These are phyloP conservation scores for Rhizophora mangle DNA, from an alignment of 345 rosid species.

Conservation along the genomic window DNA sequence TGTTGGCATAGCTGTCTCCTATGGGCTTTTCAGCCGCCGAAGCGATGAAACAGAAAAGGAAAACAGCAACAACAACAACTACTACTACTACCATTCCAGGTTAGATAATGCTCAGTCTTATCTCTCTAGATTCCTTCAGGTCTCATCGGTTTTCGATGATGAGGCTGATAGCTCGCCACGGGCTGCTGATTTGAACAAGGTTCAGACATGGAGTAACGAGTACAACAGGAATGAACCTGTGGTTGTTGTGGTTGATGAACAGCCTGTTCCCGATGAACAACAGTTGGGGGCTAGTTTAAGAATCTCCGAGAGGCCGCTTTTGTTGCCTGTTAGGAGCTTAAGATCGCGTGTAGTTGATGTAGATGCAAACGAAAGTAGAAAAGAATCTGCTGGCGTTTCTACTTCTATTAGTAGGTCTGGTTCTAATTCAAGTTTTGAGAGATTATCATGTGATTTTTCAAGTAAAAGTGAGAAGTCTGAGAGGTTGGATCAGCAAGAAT, in stretches of 20 bases:
- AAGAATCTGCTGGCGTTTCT: conserved; percentile 20
- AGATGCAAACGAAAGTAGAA: conserved; percentile 20
- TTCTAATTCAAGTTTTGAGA: conserved; percentile 35
- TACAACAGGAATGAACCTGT: conserved; percentile 57
- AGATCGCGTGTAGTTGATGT: conserved; percentile 47
- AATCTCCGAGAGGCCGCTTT: conserved; percentile 59
- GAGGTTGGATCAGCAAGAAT: conserved; percentile 24
- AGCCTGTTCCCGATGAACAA: conserved; percentile 33
- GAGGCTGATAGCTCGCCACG: conserved; percentile 39
- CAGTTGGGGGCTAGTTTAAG: conserved; percentile 33
- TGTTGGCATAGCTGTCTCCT: conserved; percentile 97
- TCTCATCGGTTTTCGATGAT: conserved; percentile 82
- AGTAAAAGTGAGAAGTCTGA: conserved; percentile 21
- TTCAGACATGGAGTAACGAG: conserved; percentile 77
- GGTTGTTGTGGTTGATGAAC: conserved; percentile 45
- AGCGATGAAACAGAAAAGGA: conserved; percentile 50
- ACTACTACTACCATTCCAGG: conserved; percentile 23
- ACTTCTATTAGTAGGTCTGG: conserved; percentile 29
- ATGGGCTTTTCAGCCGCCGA: conserved; percentile 79
- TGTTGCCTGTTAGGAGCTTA: conserved; percentile 84
- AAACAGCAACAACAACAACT: conserved; percentile 5
- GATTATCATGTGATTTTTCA: conserved; percentile 32
- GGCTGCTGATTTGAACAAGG: conserved; percentile 40
- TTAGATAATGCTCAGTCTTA: conserved; percentile 60
- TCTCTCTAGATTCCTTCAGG: conserved; percentile 73